phyloP scores from a whole-genome alignment of 2,329 filamentous ascomycete genomes.

The Neofusicoccum umdonicola region DNA sequence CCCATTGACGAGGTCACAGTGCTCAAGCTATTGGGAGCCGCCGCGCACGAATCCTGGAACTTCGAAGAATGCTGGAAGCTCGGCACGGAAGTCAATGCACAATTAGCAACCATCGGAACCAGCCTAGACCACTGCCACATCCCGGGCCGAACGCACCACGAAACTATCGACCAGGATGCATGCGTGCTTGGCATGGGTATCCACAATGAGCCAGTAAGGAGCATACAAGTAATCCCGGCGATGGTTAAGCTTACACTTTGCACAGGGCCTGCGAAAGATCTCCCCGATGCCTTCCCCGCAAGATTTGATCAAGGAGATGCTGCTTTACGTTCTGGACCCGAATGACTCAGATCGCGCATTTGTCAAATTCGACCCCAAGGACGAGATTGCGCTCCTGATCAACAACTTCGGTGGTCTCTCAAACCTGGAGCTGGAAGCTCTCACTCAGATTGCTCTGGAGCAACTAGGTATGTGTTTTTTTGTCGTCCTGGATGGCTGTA shows the following conservation, averaged over 20 bases:
- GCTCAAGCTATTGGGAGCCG: constrained; percentile 47
- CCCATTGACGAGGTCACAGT: constrained; percentile 32
- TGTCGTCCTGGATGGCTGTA: not conserved
- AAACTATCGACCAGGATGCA: constrained; percentile 42
- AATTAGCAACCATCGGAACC: constrained; percentile 51
- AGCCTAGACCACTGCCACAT: constrained; percentile 55
- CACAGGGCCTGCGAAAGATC: constrained; percentile 44
- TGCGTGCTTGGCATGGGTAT: constrained; percentile 49
- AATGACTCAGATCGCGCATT: constrained; percentile 50
- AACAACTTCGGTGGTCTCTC: constrained; percentile 52
- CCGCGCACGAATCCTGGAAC: constrained; percentile 43
- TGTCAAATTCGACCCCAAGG: constrained; percentile 45
- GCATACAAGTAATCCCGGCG: too few relatives aligned
- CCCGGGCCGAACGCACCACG: constrained; percentile 50
- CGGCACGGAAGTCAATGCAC: constrained; percentile 43
- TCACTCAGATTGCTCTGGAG: constrained; percentile 43
- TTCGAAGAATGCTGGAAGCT: constrained; percentile 48
- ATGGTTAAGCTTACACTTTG: not conserved
- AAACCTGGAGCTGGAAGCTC: constrained; percentile 48
- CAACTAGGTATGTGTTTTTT: constrained; percentile 30
- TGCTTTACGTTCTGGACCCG: constrained; percentile 49
- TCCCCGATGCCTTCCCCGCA: constrained; percentile 49
- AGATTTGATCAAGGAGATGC: constrained; percentile 48
- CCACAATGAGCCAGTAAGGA: constrained; percentile 49
- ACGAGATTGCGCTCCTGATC: constrained; percentile 47